These are phyloP conservation scores for Puya raimondii DNA, from an alignment of 176 grass and related monocot species.

Conservation along the genomic window DNA sequence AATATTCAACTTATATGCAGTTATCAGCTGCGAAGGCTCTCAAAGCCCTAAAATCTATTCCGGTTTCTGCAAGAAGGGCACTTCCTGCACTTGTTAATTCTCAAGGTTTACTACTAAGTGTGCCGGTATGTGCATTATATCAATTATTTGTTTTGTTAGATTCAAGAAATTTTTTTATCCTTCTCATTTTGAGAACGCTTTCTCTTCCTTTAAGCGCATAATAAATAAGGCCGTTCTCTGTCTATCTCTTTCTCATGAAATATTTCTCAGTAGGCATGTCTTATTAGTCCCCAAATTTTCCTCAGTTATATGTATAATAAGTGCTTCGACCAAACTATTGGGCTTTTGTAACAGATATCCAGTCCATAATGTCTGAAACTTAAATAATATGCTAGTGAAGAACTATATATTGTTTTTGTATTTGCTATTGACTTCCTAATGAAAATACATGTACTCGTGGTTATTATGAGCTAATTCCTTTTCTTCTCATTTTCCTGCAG, in stretches of 20 bases:
- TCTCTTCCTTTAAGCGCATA: neutral
- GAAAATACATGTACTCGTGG: neutral
- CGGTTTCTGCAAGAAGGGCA: conserved; percentile 66
- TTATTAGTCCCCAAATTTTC: no score
- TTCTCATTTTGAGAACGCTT: neutral
- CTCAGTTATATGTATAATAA: no score
- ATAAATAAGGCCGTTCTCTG: no score
- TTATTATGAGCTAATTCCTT: conserved; percentile 22
- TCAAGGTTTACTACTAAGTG: conserved; percentile 46
- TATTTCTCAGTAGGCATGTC: no score
- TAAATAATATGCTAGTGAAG: no score
- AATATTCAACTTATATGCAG: conserved; percentile 45
- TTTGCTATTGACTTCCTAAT: neutral
- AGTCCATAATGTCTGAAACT: no score
- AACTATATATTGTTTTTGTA: neutral
- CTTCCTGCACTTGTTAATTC: conserved; percentile 59
- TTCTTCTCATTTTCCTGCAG: conserved; percentile 23
- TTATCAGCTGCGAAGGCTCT: conserved; percentile 48
- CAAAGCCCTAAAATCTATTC: conserved; percentile 58
- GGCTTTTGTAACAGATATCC: no score
- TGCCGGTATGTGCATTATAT: conserved; percentile 45
- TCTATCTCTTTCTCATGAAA: no score
- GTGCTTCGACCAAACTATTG: no score
- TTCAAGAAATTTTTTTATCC: neutral
- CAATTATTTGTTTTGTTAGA: neutral